These are phyloP conservation scores for Cladosporium austrohemisphaericum DNA, from an alignment of 2,329 filamentous ascomycete species.

Conservation along the genomic window DNA sequence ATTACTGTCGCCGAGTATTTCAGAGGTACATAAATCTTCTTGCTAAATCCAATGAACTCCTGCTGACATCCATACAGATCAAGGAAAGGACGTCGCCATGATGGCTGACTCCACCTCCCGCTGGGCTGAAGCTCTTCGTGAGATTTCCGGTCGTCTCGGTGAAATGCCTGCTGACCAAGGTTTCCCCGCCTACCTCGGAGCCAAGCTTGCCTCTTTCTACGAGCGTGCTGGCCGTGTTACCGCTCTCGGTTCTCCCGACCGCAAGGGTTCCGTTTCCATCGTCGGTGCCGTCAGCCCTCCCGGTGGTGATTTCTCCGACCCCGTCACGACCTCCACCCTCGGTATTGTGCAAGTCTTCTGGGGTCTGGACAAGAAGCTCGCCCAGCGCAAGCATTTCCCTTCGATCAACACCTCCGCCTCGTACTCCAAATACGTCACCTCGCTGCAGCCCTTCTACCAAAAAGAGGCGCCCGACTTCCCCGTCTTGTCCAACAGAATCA, in stretches of 20 bases:
- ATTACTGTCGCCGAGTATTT: constrained; percentile 97
- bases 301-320: constrained; percentile 98
- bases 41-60: no score
- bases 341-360: constrained; percentile 99
- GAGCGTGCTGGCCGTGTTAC: constrained; percentile 89
- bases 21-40: no score
- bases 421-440: constrained; percentile 92
- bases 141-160: constrained; percentile 95
- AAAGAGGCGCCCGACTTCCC: constrained; percentile 94
- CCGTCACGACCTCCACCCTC: constrained; percentile 88
- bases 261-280: constrained; percentile 90
- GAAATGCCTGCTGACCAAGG: constrained; percentile 99
- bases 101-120: constrained; percentile 98
- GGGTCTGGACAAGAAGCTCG: constrained; percentile 99
- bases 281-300: constrained; percentile 96
- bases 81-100: constrained; percentile 97
- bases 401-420: constrained; percentile 93
- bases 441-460: constrained; percentile 90
- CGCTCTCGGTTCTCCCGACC: constrained; percentile 81
- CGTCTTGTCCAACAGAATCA: constrained; percentile 84
- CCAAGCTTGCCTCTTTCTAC: constrained; percentile 98
- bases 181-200: constrained; percentile 95
- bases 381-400: constrained; percentile 97
- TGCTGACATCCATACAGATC: no score
- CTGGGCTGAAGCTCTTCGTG: constrained; percentile 97